Evolutionary conservation across 1,284 basidiomycete species (phyloP).

Genomic region (Moesziomyces parantarcticus): DNA sequence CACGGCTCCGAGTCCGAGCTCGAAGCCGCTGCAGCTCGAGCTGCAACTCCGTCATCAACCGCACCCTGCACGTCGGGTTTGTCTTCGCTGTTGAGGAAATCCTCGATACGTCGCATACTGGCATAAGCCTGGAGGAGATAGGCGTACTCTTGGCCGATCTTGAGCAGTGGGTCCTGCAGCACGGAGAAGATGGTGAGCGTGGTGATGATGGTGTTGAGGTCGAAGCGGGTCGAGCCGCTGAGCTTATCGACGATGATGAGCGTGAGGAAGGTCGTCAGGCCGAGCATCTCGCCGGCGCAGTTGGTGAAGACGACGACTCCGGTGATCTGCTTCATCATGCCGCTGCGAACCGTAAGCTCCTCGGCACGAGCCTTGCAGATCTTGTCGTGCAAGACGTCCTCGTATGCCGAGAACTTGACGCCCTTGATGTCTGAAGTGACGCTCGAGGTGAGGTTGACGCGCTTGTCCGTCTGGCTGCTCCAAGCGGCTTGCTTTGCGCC

Average conservation of each 20-base stretch:
- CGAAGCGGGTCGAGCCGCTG: constrained; percentile 42
- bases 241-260: constrained; percentile 45
- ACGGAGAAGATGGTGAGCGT: constrained; percentile 53
- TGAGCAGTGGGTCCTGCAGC: constrained; percentile 47
- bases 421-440: constrained; percentile 57
- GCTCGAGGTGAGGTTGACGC: constrained; percentile 54
- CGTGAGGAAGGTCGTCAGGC: constrained; percentile 42
- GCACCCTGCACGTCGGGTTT: constrained; percentile 23
- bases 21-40: constrained; percentile 5
- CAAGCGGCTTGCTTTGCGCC: constrained; percentile 48
- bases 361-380: constrained; percentile 36
- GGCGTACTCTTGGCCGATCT: constrained; percentile 56
- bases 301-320: constrained; percentile 42
- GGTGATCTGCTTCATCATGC: constrained; percentile 29
- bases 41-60: constrained; percentile 5
- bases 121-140: constrained; percentile 50
- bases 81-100: constrained; percentile 40
- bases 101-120: constrained; percentile 54
- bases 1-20: neutral
- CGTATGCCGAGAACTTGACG: constrained; percentile 61
- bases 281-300: constrained; percentile 31
- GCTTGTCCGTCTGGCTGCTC: constrained; percentile 51
- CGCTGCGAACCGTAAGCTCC: constrained; percentile 33
- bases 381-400: constrained; percentile 46
- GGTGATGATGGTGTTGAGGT: constrained; percentile 55